A percentile compares a stretch with the other conserved stretches of the same genome.
These are phyloP conservation scores for Yarrowia sp. DNA, from an alignment of 805 yeast species.

Conservation along the genomic window DNA sequence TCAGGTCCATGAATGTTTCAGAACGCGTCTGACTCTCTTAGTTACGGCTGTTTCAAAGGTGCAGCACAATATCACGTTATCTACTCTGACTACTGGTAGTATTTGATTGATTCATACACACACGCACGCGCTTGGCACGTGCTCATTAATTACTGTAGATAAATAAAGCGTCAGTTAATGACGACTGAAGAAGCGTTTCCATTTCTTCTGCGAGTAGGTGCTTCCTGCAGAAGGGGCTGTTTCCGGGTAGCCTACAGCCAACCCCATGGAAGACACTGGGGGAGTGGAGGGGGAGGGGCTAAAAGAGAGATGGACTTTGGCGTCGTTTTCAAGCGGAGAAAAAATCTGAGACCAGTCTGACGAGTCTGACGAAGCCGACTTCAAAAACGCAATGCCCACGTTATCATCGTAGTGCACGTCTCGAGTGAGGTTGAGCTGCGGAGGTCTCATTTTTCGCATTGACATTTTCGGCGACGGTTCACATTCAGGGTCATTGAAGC, in stretches of 20 bases:
- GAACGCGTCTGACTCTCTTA: no score
- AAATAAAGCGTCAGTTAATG: background rate
- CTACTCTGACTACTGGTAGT: no score
- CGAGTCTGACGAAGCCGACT: background rate
- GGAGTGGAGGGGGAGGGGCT: background rate
- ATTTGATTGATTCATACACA: no score
- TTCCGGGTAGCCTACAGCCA: background rate
- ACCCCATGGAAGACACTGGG: background rate
- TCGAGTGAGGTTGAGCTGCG: background rate
- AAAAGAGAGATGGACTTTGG: background rate
- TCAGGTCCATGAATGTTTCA: no score
- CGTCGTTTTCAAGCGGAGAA: slow-evolving; percentile 1
- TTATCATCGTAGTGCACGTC: background rate
- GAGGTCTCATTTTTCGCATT: background rate
- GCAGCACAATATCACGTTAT: no score
- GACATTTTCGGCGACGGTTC: slow-evolving; percentile 7
- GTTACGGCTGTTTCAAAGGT: no score
- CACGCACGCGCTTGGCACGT: background rate
- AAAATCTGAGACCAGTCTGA: slow-evolving; percentile 9
- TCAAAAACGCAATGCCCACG: slow-evolving; percentile 7
- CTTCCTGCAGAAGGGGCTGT: background rate
- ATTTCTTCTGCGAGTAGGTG: background rate
- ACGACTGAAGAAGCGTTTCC: background rate
- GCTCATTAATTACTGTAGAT: background rate
- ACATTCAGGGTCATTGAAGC: slow-evolving; percentile 11